Percentiles rank a stretch among this genome's conserved stretches.
Evolutionary conservation across 2,329 filamentous ascomycete species (phyloP).

Genomic region (Penicillium verrucosum): DNA sequence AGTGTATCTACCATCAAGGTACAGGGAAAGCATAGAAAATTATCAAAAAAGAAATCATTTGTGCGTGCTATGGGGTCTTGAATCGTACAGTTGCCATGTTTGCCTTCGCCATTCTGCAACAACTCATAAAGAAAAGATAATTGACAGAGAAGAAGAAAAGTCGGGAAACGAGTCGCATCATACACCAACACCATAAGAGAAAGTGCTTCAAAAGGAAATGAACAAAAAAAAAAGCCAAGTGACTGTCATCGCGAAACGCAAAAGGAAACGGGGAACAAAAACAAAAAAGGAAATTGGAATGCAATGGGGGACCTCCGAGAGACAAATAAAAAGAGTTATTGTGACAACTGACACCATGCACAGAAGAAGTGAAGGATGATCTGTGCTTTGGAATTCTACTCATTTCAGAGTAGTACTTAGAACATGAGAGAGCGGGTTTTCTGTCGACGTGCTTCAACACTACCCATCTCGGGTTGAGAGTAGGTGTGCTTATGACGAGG

Average conservation of each 20-base stretch:
- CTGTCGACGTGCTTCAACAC: conserved; percentile 37
- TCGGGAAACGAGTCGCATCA: conserved; percentile 5
- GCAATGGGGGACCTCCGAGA: conserved; percentile 8
- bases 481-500: conserved; percentile 41
- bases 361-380: conserved; percentile 21
- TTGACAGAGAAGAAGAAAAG: conserved; percentile 8
- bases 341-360: conserved; percentile 26
- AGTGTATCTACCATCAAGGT: conserved; percentile 21
- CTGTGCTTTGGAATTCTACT: conserved; percentile 11
- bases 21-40: conserved; percentile 15
- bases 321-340: conserved; percentile 22
- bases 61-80: conserved; percentile 23
- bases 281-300: conserved; percentile 5
- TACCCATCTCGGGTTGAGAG: conserved; percentile 40
- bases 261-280: neutral
- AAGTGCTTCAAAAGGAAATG: neutral
- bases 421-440: conserved; percentile 44
- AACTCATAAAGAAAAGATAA: conserved; percentile 6
- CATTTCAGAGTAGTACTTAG: conserved; percentile 21
- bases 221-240: conserved; percentile 4
- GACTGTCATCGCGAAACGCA: conserved; percentile 8
- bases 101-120: conserved; percentile 6
- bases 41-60: conserved; percentile 15
- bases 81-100: conserved; percentile 23
- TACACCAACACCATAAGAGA: conserved; percentile 22